Evolutionary conservation across 768 basidiomycete genomes (phyloP).

Genomic region (Leccinum uliginosum): DNA sequence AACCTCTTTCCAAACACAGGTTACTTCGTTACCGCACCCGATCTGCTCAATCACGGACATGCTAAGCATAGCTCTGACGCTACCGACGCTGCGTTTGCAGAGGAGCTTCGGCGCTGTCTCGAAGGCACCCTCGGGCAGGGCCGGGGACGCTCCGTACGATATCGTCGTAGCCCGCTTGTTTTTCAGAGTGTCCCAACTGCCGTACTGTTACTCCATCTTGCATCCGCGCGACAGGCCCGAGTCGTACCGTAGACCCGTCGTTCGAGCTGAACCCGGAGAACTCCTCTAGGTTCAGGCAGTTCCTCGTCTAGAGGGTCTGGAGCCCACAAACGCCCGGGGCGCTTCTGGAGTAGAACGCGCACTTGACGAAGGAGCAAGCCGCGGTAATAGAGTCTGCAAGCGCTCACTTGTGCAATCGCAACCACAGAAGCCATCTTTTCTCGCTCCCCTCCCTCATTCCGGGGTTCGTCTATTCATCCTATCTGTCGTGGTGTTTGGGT

Average conservation of each 20-base stretch:
- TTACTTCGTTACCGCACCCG: constrained; percentile 22
- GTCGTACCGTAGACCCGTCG: constrained; percentile 17
- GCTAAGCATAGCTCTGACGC: constrained; percentile 8
- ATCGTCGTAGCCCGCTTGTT: constrained; percentile 22
- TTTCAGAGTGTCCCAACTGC: not conserved
- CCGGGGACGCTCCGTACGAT: not conserved
- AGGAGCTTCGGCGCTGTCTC: constrained; percentile 16
- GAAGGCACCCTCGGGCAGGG: not conserved
- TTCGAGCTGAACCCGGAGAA: not conserved
- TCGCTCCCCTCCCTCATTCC: too few relatives aligned
- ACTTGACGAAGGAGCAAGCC: constrained; percentile 2
- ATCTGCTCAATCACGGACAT: constrained; percentile 19
- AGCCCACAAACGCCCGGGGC: not conserved
- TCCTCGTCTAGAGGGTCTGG: not conserved
- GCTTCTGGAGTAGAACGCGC: not conserved
- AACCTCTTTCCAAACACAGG: constrained; percentile 5
- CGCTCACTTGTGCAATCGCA: not conserved
- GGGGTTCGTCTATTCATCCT: too few relatives aligned
- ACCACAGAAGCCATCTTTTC: too few relatives aligned
- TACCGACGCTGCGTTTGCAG: constrained; percentile 9
- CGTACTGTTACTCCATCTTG: constrained; percentile 14
- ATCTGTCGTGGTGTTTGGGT: too few relatives aligned
- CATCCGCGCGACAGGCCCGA: not conserved
- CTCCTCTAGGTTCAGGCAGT: not conserved
- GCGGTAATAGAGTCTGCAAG: not conserved